Conservation (phyloP, 805 yeast genomes). For the baker's yeast (Saccharomyces cerevisiae) region DNA sequence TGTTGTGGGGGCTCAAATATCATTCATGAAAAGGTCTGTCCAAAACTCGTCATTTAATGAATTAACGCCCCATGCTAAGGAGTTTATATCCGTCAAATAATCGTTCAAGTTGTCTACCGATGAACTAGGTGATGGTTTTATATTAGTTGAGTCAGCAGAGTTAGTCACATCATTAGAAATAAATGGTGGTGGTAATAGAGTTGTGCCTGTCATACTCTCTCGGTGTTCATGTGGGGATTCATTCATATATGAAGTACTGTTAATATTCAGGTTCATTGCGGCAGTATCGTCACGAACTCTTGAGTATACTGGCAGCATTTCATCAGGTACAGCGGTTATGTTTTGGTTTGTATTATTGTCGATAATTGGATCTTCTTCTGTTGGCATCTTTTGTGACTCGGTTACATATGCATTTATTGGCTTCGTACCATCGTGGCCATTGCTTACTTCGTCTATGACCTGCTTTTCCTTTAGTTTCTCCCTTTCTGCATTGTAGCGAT, state of each 20-base stretch:
- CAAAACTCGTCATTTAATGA: slow-evolving; percentile 64
- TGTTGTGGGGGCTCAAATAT: slow-evolving; percentile 6
- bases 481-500: neutral
- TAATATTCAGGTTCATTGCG: neutral
- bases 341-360: neutral
- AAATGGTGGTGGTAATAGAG: neutral
- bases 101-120: slow-evolving; percentile 26
- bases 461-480: neutral
- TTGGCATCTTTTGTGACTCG: neutral
- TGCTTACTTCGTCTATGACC: neutral
- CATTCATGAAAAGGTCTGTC: slow-evolving; percentile 39
- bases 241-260: neutral
- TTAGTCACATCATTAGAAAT: neutral
- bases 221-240: neutral
- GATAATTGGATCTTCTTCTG: neutral
- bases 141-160: slow-evolving; percentile 29
- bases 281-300: neutral
- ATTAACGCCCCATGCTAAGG: slow-evolving; percentile 42
- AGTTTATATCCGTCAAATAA: slow-evolving; percentile 30
- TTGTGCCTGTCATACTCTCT: neutral
- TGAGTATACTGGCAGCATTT: neutral
- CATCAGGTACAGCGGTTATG: neutral
- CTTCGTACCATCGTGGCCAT: neutral
- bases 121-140: slow-evolving; percentile 36
- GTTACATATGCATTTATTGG: neutral